These are phyloP conservation scores for Peniophora sp. DNA, from an alignment of 1,284 basidiomycete species.

Conservation along the genomic window DNA sequence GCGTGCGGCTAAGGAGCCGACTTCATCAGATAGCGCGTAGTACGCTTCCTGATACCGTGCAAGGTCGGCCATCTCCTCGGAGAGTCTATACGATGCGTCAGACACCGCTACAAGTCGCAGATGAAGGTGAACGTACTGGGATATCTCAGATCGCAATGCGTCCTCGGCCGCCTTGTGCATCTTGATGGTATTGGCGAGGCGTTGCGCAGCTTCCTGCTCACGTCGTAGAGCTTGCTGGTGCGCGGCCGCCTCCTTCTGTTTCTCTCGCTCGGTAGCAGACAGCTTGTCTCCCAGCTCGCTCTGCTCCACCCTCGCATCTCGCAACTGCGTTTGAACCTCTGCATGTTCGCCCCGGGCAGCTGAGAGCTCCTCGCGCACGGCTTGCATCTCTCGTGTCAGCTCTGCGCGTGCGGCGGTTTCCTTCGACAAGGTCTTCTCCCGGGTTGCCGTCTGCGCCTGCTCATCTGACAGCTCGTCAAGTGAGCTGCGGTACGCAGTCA, in stretches of 20 bases:
- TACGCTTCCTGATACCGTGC: constrained; percentile 65
- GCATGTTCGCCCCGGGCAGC: constrained; percentile 17
- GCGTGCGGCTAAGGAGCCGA: constrained; percentile 52
- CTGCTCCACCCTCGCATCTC: constrained; percentile 14
- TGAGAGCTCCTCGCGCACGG: constrained; percentile 27
- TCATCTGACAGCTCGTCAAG: constrained; percentile 22
- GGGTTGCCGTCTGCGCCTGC: constrained; percentile 25
- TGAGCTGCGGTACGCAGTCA: constrained; percentile 19
- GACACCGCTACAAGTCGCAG: not conserved
- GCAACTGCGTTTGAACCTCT: constrained; percentile 21
- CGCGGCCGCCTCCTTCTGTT: constrained; percentile 15
- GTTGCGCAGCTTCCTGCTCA: constrained; percentile 42
- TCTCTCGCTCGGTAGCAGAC: constrained; percentile 14
- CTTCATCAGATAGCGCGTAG: constrained; percentile 49
- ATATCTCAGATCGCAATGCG: constrained; percentile 50
- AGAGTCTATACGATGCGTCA: constrained; percentile 33
- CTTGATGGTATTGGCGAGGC: constrained; percentile 40
- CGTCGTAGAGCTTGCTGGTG: constrained; percentile 29
- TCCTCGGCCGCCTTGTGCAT: constrained; percentile 56
- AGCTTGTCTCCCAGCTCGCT: constrained; percentile 17
- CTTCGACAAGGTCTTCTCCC: constrained; percentile 28
- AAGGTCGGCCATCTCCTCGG: constrained; percentile 45
- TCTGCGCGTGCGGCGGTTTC: constrained; percentile 30
- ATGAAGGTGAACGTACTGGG: constrained; percentile 38
- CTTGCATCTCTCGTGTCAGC: constrained; percentile 30